Conservation (phyloP, 176 grass and related monocot species). For the Lolium rigidum region DNA sequence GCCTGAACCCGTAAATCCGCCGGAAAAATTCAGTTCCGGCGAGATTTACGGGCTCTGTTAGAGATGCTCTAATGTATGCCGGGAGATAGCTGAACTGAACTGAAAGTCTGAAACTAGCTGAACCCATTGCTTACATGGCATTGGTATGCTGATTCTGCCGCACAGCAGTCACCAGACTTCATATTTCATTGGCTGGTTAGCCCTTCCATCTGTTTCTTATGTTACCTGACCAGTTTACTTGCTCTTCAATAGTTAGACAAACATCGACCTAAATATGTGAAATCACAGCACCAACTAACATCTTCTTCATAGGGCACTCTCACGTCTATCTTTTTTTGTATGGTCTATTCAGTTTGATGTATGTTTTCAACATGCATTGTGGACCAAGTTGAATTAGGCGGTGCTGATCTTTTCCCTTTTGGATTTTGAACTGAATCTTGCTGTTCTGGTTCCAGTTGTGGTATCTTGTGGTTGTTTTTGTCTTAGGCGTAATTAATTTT, state of each 20-base stretch:
- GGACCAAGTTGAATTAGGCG: not conserved
- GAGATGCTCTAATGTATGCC: too few relatives aligned
- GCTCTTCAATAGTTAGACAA: too few relatives aligned
- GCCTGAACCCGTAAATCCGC: too few relatives aligned
- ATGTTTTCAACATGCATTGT: not conserved
- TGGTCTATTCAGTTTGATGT: not conserved
- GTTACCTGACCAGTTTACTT: not conserved
- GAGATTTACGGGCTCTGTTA: too few relatives aligned
- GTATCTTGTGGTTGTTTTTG: not conserved
- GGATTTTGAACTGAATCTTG: not conserved
- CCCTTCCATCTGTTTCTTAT: not conserved
- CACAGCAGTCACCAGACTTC: not conserved
- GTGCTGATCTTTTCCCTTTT: not conserved
- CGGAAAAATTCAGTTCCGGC: too few relatives aligned
- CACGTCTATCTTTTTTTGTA: not conserved
- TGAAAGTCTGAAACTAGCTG: not conserved
- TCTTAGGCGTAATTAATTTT: not conserved
- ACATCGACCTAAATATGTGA: not conserved
- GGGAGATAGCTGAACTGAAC: not conserved
- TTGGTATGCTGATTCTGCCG: conserved; percentile 44
- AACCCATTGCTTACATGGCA: not conserved
- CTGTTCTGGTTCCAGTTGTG: not conserved
- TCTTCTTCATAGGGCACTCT: not conserved
- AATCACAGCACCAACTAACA: not conserved
- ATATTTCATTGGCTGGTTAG: not conserved